Evolutionary conservation across 495 filamentous ascomycete species (phyloP), one percentile per base, ranked within the genome.

Genomic region (Penicillium canescens): DNA sequence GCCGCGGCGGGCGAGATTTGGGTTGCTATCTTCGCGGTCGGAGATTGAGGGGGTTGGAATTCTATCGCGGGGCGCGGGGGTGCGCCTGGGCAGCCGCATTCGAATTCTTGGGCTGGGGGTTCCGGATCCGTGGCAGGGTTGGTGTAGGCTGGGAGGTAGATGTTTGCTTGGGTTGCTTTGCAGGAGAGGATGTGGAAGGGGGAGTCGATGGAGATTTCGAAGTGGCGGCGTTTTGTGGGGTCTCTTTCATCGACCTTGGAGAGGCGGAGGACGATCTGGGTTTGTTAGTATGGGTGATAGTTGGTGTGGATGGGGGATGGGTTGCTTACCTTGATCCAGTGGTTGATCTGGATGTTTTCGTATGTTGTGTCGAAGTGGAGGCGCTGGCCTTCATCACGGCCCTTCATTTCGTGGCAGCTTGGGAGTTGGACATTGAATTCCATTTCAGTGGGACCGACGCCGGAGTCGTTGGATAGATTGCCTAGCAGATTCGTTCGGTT

Each of bases 141-240:
- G 21, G 83, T 85, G 61, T 98, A 98, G 16, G 89, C 88, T 1
- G 94, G 94, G 12, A 98, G 82, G 24, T 85, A 82, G 16, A 89
- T 94, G 70, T 98, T 97, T 20, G 90, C 90, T 65, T 92, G 87
- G 1, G 92, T 94, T 8, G 95, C 94, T 43, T 85, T 91, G 72
- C 94, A 98, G 55, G 91, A 93, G 20, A 98, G 88, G 35, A 97
- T 88, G 56, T 96, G 92, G 66, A 98, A 95, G 8, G 94, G 94
- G 12, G 91, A 96, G 73, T 98, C 94, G 59, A 98, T 98, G 52
- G 94, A 97, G 57, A 98, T 98, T 67, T 98, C 94, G 54, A 98
- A 98, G 67, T 98, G 95, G 21, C 94, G 83, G 42, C 94, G 84
- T 48, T 92, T 94, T 5, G 77, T 75, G 1, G 94, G 85, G 60